Percentiles rank a stretch among this genome's conserved stretches.
Evolutionary conservation across 1,139 yeast species (phyloP).

Genomic region (Taphrina betulina): DNA sequence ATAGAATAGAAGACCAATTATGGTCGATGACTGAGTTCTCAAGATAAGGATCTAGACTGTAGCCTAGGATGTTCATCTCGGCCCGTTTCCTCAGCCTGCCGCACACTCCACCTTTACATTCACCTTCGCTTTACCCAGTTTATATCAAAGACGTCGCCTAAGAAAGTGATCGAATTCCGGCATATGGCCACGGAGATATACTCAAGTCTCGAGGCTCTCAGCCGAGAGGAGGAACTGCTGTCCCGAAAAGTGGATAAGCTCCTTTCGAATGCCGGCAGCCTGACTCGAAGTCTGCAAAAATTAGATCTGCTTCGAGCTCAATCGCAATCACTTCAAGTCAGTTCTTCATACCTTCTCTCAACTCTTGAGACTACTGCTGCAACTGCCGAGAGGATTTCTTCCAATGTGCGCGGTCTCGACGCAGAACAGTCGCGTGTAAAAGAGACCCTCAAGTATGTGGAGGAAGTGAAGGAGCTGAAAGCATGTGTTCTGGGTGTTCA

Average conservation of each 20-base stretch:
- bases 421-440: conserved; percentile 66
- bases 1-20: too few relatives aligned
- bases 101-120: too few relatives aligned
- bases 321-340: conserved; percentile 21
- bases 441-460: conserved; percentile 63
- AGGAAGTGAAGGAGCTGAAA: conserved; percentile 62
- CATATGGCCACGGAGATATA: conserved; percentile 17
- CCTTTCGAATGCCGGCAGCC: conserved; percentile 24
- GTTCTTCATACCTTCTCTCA: conserved; percentile 21
- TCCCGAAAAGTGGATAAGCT: conserved; percentile 17
- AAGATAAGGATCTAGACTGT: too few relatives aligned
- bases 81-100: too few relatives aligned
- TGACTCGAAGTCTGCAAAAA: conserved; percentile 20
- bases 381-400: conserved; percentile 26
- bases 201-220: conserved; percentile 7
- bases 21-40: too few relatives aligned
- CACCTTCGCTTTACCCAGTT: too few relatives aligned
- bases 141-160: too few relatives aligned
- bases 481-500: conserved; percentile 65
- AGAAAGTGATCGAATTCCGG: too few relatives aligned
- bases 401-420: conserved; percentile 30
- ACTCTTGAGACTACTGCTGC: conserved; percentile 16
- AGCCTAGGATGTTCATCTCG: too few relatives aligned
- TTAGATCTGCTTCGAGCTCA: conserved; percentile 26
- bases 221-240: conserved; percentile 16